Percentiles rank a stretch among this genome's conserved stretches.
These are phyloP conservation scores for Zygoascus tannicola DNA, from an alignment of 805 yeast genomes.

Conservation along the genomic window DNA sequence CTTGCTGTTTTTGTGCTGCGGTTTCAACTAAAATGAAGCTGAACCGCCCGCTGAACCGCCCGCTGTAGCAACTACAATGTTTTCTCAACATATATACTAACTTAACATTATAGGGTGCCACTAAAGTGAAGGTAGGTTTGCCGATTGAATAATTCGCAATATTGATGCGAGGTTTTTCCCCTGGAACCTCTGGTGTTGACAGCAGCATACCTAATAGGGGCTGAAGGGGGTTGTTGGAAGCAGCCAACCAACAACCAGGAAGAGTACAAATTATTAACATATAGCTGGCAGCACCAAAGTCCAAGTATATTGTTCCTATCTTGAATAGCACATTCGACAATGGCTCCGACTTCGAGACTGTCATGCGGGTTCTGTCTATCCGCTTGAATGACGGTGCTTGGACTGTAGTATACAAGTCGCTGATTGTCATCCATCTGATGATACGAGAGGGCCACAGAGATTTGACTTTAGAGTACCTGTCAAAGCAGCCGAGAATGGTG, in stretches of 20 bases:
- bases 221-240: too few species aligned
- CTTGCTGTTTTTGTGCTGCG: too few species aligned
- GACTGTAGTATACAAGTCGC: conserved; percentile 82
- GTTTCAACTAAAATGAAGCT: too few species aligned
- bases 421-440: conserved; percentile 82
- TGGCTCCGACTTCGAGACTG: conserved; percentile 53
- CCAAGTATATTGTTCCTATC: conserved; percentile 91
- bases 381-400: conserved; percentile 76
- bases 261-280: conserved; percentile 24
- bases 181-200: too few species aligned
- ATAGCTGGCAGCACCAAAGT: conserved; percentile 91
- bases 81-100: too few species aligned
- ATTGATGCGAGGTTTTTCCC: too few species aligned
- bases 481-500: conserved; percentile 42
- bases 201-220: too few species aligned
- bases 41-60: too few species aligned
- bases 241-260: too few species aligned
- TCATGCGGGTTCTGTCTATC: conserved; percentile 52
- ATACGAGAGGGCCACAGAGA: conserved; percentile 83
- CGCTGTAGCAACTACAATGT: too few species aligned
- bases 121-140: conserved; percentile 44
- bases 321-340: conserved; percentile 55
- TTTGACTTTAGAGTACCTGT: conserved; percentile 55
- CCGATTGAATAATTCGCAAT: neutral
- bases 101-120: conserved; percentile 42